phyloP scores from a whole-genome alignment of 2,329 filamentous ascomycete genomes.

The Fusarium aywerte region DNA sequence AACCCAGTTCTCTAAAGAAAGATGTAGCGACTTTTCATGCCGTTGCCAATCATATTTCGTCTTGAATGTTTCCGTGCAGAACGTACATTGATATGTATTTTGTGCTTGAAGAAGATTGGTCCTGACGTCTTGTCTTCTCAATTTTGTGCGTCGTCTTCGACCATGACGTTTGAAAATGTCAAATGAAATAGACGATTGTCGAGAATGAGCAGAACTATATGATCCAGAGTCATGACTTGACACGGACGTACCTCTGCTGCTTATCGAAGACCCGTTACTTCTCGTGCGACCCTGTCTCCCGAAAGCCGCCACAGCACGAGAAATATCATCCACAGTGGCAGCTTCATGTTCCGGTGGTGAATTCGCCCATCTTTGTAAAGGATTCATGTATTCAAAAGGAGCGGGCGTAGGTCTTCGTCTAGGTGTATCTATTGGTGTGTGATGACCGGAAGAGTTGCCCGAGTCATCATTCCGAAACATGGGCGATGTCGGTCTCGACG shows the following conservation, averaged over 20 bases:
- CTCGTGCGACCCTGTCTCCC: conserved; percentile 47
- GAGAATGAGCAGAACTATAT: conserved; percentile 34
- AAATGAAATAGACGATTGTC: conserved; percentile 19
- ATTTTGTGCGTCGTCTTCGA: conserved; percentile 27
- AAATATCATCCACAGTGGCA: conserved; percentile 48
- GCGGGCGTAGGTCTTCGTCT: conserved; percentile 53
- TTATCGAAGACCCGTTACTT: conserved; percentile 55
- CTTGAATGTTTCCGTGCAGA: conserved; percentile 59
- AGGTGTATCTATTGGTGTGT: conserved; percentile 67
- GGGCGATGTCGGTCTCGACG: conserved; percentile 44
- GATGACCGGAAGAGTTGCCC: conserved; percentile 20
- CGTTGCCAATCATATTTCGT: conserved; percentile 60
- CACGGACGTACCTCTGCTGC: conserved; percentile 33
- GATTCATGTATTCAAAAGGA: conserved; percentile 40
- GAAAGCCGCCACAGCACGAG: conserved; percentile 46
- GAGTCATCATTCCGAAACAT: conserved; percentile 36
- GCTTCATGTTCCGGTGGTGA: conserved; percentile 51
- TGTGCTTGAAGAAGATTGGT: conserved; percentile 24
- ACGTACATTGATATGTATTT: conserved; percentile 56
- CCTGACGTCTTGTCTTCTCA: conserved; percentile 24
- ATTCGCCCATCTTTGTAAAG: conserved; percentile 49
- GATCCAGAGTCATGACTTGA: conserved; percentile 29
- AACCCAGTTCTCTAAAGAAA: conserved; percentile 59
- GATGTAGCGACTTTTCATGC: conserved; percentile 62
- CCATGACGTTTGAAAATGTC: conserved; percentile 31